phyloP scores from a whole-genome alignment of 768 basidiomycete genomes.

The Lentinula sp. region DNA sequence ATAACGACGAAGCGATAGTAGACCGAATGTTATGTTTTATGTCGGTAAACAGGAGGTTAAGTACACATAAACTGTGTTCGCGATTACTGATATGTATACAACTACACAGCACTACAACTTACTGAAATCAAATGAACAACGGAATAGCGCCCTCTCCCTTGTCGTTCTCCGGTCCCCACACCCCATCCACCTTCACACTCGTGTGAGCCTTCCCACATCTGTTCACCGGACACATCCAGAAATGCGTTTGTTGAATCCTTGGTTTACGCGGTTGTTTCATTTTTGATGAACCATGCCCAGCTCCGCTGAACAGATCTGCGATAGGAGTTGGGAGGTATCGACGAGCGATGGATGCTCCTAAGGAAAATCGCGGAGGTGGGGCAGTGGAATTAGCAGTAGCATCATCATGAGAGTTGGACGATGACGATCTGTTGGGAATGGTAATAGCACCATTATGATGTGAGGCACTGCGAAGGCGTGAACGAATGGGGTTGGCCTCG shows the following conservation, averaged over 20 bases:
- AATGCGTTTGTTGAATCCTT: slow-evolving; percentile 33
- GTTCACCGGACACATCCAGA: slow-evolving; percentile 62
- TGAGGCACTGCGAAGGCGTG: slow-evolving; percentile 47
- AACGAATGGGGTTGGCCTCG: slow-evolving; percentile 40
- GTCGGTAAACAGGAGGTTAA: too few relatives aligned
- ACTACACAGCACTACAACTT: neutral
- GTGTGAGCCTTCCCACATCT: slow-evolving; percentile 48
- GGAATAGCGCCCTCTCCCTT: slow-evolving; percentile 7
- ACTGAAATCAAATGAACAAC: slow-evolving; percentile 1
- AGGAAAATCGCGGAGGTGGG: neutral
- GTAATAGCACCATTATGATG: slow-evolving; percentile 1
- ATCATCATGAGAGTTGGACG: neutral
- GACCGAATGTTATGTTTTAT: too few relatives aligned
- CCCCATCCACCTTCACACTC: slow-evolving; percentile 52
- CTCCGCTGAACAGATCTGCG: neutral
- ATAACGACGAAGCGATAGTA: too few relatives aligned
- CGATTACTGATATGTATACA: too few relatives aligned
- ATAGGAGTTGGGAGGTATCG: slow-evolving; percentile 3
- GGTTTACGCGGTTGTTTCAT: slow-evolving; percentile 24
- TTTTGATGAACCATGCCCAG: neutral
- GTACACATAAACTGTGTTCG: too few relatives aligned
- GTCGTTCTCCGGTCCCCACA: slow-evolving; percentile 54
- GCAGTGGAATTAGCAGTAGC: slow-evolving; percentile 6
- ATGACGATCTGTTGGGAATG: slow-evolving; percentile 1
- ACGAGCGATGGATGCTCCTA: neutral